Percentiles rank a stretch among this genome's conserved stretches.
These are phyloP conservation scores for Chaetoscypha palmicola DNA, from an alignment of 2,329 filamentous ascomycete species.

Conservation along the genomic window DNA sequence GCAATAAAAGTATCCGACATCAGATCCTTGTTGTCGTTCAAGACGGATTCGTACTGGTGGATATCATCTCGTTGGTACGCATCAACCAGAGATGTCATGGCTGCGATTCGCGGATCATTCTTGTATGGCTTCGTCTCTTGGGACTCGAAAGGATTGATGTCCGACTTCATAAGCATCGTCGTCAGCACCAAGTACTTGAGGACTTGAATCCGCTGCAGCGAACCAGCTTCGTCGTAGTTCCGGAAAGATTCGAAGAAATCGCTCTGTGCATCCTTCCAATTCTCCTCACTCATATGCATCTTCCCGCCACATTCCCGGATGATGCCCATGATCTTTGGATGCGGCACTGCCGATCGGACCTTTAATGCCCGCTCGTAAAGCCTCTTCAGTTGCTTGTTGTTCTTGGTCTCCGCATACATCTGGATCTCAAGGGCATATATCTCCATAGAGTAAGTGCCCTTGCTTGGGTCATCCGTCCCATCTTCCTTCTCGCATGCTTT, in stretches of 20 bases:
- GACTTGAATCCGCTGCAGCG: constrained; percentile 91
- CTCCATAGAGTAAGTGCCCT: constrained; percentile 92
- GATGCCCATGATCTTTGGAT: constrained; percentile 98
- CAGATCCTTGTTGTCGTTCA: constrained; percentile 82
- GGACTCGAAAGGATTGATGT: constrained; percentile 98
- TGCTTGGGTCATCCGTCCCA: constrained; percentile 83
- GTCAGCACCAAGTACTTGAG: constrained; percentile 94
- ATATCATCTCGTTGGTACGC: constrained; percentile 96
- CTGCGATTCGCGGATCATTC: constrained; percentile 86
- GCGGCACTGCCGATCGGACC: constrained; percentile 92
- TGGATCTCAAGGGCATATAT: constrained; percentile 97
- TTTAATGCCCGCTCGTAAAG: constrained; percentile 87
- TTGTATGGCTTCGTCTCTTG: constrained; percentile 99
- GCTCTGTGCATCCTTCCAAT: constrained; percentile 94
- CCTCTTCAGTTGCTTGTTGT: constrained; percentile 93
- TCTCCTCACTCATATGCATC: constrained; percentile 99
- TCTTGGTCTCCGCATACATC: constrained; percentile 94
- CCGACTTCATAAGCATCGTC: constrained; percentile 96
- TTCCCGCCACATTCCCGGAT: constrained; percentile 98
- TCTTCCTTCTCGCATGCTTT: constrained; percentile 81
- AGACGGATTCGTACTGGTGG: constrained; percentile 78
- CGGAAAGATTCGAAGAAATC: constrained; percentile 99
- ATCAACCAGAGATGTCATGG: constrained; percentile 95
- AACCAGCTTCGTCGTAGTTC: constrained; percentile 97
- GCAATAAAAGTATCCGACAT: constrained; percentile 92